Conservation (phyloP, 169 alveolate species). For the Cryptosporidium xiaoi region DNA sequence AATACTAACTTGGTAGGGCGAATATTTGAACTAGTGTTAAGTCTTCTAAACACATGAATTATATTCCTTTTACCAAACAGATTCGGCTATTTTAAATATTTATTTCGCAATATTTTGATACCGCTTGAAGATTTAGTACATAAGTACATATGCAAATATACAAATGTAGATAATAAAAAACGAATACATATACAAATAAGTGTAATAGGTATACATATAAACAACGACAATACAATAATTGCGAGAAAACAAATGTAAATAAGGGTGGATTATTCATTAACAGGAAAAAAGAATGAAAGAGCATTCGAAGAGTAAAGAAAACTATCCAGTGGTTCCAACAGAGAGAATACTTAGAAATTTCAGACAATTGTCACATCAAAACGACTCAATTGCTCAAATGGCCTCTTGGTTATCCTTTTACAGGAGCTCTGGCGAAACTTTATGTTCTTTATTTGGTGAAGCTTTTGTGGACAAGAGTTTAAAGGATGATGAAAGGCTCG, state of each 20-base stretch:
- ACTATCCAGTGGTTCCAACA: slow-evolving; percentile 53
- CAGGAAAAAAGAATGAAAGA: slow-evolving; percentile 23
- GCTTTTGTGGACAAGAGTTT: slow-evolving; percentile 68
- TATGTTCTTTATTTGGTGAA: slow-evolving; percentile 72
- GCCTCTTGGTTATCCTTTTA: slow-evolving; percentile 74
- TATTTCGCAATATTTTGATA: too few relatives aligned
- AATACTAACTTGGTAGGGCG: too few relatives aligned
- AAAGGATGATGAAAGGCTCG: slow-evolving; percentile 52
- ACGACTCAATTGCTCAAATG: slow-evolving; percentile 74
- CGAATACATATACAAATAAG: not conserved
- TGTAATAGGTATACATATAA: not conserved
- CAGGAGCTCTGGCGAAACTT: slow-evolving; percentile 57
- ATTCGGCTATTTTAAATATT: too few relatives aligned
- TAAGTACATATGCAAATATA: too few relatives aligned
- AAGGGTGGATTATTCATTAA: not conserved
- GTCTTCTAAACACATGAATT: too few relatives aligned
- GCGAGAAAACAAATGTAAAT: not conserved
- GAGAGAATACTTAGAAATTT: slow-evolving; percentile 59
- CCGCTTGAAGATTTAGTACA: too few relatives aligned
- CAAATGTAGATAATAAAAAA: not conserved
- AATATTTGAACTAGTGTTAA: too few relatives aligned
- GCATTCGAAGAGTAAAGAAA: slow-evolving; percentile 1
- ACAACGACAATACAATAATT: not conserved
- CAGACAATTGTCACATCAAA: slow-evolving; percentile 58
- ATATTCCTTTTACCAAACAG: too few relatives aligned